Evolutionary conservation across 306 rosid genomes (phyloP).

Genomic region (Canavalia gladiata): DNA sequence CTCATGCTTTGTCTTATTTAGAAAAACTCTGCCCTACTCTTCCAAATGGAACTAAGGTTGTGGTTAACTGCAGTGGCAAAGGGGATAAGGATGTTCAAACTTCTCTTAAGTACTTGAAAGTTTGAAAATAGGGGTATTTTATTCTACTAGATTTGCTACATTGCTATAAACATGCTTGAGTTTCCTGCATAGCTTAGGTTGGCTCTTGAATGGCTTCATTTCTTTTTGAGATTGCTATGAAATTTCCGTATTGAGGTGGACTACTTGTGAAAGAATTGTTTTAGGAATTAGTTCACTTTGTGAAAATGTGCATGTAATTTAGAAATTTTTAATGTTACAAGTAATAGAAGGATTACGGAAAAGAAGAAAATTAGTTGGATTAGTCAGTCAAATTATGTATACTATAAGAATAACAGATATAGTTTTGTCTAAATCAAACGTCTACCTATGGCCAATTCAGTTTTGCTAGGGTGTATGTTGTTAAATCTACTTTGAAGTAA

Average conservation of each 20-base stretch:
- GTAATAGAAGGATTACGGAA: neutral
- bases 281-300: slow-evolving; percentile 29
- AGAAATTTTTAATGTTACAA: neutral
- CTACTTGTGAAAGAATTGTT: slow-evolving; percentile 5
- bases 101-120: no score
- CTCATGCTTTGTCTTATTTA: no score
- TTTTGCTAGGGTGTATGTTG: neutral
- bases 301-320: neutral
- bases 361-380: neutral
- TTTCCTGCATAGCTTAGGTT: slow-evolving; percentile 19
- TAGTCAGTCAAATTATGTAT: slow-evolving; percentile 1
- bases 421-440: neutral
- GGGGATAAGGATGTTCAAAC: no score
- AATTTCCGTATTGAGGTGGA: slow-evolving; percentile 16
- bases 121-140: no score
- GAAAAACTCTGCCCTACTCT: no score
- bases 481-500: neutral
- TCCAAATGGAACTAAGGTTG: no score
- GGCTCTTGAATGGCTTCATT: slow-evolving; percentile 8
- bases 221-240: slow-evolving; percentile 20
- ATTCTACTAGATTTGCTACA: no score
- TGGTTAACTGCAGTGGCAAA: no score
- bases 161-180: slow-evolving; percentile 7
- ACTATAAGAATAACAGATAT: neutral
- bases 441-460: neutral